Conservation (phyloP, 768 basidiomycete species). For the Pholiota conissans region DNA sequence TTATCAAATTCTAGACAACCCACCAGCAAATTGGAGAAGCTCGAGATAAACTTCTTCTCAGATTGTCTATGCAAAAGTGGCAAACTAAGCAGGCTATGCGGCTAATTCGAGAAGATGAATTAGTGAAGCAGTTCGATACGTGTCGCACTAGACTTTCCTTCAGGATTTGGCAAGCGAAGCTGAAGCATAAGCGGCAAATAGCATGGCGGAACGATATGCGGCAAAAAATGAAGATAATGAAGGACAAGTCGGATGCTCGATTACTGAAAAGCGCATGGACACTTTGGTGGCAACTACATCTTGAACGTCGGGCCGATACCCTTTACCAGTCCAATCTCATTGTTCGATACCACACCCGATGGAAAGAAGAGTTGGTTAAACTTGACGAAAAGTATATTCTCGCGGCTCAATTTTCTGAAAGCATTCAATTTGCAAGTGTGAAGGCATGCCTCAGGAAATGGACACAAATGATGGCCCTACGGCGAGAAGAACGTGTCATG, state of each 20-base stretch:
- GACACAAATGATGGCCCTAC: conserved; percentile 46
- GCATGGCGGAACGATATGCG: conserved; percentile 75
- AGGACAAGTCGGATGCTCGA: conserved; percentile 53
- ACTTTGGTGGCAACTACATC: conserved; percentile 64
- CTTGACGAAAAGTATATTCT: conserved; percentile 44
- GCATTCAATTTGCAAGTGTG: conserved; percentile 35
- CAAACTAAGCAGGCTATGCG: conserved; percentile 37
- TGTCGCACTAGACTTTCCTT: conserved; percentile 45
- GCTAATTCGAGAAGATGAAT: conserved; percentile 40
- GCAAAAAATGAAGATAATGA: conserved; percentile 61
- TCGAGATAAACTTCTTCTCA: conserved; percentile 63
- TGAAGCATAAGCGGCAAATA: conserved; percentile 54
- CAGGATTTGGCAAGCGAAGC: conserved; percentile 51
- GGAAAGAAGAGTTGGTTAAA: conserved; percentile 47
- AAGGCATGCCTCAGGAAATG: conserved; percentile 57
- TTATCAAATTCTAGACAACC: conserved; percentile 55
- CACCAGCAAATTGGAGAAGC: conserved; percentile 68
- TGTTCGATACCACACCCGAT: conserved; percentile 44
- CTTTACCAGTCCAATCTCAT: conserved; percentile 48
- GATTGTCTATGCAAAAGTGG: conserved; percentile 64
- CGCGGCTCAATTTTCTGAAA: conserved; percentile 49
- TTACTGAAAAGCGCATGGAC: conserved; percentile 60
- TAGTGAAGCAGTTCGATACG: conserved; percentile 41
- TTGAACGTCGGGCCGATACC: conserved; percentile 49
- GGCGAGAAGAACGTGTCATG: conserved; percentile 44